phyloP scores from a whole-genome alignment of 225 moss, liverwort and hornwort genomes.

The Bryum argenteum region DNA sequence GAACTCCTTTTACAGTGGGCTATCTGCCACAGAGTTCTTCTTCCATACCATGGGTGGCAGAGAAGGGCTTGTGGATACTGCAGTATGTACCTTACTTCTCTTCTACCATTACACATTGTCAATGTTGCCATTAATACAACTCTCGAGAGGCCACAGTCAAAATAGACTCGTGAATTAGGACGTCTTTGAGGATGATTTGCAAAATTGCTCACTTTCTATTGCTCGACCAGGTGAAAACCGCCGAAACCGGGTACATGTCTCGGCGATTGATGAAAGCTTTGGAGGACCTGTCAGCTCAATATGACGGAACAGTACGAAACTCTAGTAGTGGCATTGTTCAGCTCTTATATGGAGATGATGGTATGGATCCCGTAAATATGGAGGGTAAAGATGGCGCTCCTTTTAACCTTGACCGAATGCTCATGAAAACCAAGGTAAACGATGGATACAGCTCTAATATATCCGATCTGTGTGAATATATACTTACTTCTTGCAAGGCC shows the following conservation, averaged over 20 bases:
- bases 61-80: slow-evolving; percentile 98
- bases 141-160: neutral
- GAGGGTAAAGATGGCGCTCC: slow-evolving; percentile 96
- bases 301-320: slow-evolving; percentile 97
- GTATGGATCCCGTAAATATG: slow-evolving; percentile 99
- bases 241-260: slow-evolving; percentile 99
- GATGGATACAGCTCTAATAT: neutral
- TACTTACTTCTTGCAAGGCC: neutral
- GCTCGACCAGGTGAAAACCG: slow-evolving; percentile 89
- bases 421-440: slow-evolving; percentile 81
- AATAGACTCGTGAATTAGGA: neutral
- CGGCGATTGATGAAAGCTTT: slow-evolving; percentile 97
- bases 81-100: slow-evolving; percentile 54
- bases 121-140: neutral
- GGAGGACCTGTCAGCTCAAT: slow-evolving; percentile 96
- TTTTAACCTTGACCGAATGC: slow-evolving; percentile 84
- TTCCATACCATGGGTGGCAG: slow-evolving; percentile 99
- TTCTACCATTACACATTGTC: neutral
- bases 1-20: slow-evolving; percentile 95
- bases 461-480: neutral
- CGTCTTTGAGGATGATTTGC: slow-evolving; percentile 10
- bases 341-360: slow-evolving; percentile 95
- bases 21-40: slow-evolving; percentile 97
- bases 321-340: slow-evolving; percentile 98
- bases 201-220: neutral